These are phyloP conservation scores for Jatropha multifida DNA, from an alignment of 441 rosid genomes.

Conservation along the genomic window DNA sequence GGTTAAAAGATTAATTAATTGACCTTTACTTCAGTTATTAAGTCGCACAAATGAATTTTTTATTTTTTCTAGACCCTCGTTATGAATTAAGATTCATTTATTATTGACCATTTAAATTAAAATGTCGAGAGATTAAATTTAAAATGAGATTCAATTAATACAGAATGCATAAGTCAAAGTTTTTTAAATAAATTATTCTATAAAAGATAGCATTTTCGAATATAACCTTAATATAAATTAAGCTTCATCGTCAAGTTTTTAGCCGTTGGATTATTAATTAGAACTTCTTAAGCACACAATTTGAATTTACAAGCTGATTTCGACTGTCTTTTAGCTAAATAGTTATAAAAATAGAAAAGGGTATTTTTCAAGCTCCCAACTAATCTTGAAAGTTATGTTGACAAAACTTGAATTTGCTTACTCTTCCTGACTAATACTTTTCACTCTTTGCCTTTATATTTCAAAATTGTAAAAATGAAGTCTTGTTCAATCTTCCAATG, in stretches of 20 bases:
- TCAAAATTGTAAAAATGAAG: neutral
- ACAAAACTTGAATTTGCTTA: conserved; percentile 2
- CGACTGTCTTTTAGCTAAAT: neutral
- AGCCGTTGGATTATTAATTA: neutral
- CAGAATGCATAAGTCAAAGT: too few relatives aligned
- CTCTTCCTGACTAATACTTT: neutral
- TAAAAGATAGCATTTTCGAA: too few relatives aligned
- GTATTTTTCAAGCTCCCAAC: conserved; percentile 9
- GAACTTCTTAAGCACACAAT: neutral
- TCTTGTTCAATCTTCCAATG: neutral
- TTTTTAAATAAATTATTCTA: too few relatives aligned
- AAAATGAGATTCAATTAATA: too few relatives aligned
- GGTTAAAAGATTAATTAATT: too few relatives aligned
- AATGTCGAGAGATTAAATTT: too few relatives aligned
- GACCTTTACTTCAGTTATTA: too few relatives aligned
- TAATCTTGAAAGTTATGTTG: neutral
- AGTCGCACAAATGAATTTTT: too few relatives aligned
- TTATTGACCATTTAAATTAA: too few relatives aligned
- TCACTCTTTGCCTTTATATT: neutral
- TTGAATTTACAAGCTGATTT: neutral
- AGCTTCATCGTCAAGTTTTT: neutral
- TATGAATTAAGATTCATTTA: too few relatives aligned
- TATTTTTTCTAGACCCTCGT: too few relatives aligned
- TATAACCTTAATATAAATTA: neutral
- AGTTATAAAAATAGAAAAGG: neutral